These are phyloP conservation scores for Exophiala lecanii-corni DNA, from an alignment of 2,329 filamentous ascomycete species.

Conservation along the genomic window DNA sequence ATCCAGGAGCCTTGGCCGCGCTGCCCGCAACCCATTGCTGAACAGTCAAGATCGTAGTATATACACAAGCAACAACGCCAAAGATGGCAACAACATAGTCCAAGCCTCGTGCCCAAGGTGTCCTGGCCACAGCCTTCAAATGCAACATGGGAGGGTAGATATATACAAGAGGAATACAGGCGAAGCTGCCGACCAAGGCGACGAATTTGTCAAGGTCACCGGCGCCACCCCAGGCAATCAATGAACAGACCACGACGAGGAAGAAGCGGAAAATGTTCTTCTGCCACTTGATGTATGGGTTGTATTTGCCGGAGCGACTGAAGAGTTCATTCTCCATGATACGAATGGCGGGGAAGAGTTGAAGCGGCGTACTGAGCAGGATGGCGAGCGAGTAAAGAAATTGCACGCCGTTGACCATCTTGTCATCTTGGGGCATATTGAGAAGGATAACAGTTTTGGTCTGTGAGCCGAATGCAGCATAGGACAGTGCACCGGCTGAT, in stretches of 20 bases:
- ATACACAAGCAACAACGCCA: conserved; percentile 80
- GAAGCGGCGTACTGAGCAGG: conserved; percentile 85
- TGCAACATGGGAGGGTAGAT: conserved; percentile 98
- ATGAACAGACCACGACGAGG: conserved; percentile 78
- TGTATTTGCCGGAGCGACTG: conserved; percentile 92
- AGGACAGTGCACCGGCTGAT: conserved; percentile 86
- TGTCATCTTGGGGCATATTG: conserved; percentile 93
- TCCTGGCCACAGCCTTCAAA: conserved; percentile 71
- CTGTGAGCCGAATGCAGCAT: conserved; percentile 89
- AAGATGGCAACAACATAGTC: conserved; percentile 77
- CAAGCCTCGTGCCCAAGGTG: conserved; percentile 59
- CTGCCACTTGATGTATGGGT: conserved; percentile 98
- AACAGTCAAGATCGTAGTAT: conserved; percentile 83
- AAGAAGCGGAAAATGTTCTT: conserved; percentile 97
- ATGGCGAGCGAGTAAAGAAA: conserved; percentile 99
- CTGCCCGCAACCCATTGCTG: conserved; percentile 72
- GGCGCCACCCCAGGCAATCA: conserved; percentile 87
- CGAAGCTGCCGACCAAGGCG: conserved; percentile 91
- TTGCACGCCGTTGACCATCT: conserved; percentile 91
- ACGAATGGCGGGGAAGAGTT: conserved; percentile 95
- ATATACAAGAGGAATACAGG: conserved; percentile 93
- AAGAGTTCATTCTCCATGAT: conserved; percentile 95
- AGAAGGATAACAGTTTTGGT: conserved; percentile 96
- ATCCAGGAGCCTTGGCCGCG: conserved; percentile 53
- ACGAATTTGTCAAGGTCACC: conserved; percentile 97